A percentile compares a stretch with the other conserved stretches of the same genome.
Evolutionary conservation across 2,329 filamentous ascomycete species (phyloP).

Genomic region (Exophiala sideris): DNA sequence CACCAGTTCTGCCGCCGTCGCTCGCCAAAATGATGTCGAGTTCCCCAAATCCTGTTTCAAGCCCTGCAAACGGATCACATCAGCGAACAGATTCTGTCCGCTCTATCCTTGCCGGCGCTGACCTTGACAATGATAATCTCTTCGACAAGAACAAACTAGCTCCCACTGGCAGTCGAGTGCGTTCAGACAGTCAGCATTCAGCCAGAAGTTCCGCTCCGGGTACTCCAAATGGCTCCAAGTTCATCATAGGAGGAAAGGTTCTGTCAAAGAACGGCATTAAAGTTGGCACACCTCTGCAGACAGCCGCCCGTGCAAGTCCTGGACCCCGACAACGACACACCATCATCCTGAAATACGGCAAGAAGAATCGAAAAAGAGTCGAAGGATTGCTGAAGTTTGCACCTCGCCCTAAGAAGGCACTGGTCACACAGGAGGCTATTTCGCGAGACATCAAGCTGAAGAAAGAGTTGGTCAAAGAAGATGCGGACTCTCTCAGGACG

Average conservation of each 20-base stretch:
- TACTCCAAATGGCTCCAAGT: slow-evolving; percentile 14
- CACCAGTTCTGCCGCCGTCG: slow-evolving; percentile 26
- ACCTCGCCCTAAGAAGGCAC: slow-evolving; percentile 25
- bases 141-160: slow-evolving; percentile 12
- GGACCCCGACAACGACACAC: slow-evolving; percentile 36
- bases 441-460: slow-evolving; percentile 6
- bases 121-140: slow-evolving; percentile 11
- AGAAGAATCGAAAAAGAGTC: slow-evolving; percentile 47
- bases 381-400: slow-evolving; percentile 45
- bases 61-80: slow-evolving; percentile 13
- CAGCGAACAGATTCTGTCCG: slow-evolving; percentile 24
- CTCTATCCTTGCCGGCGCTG: slow-evolving; percentile 20
- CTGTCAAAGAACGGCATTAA: slow-evolving; percentile 14
- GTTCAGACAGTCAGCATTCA: slow-evolving; percentile 27
- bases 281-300: slow-evolving; percentile 14
- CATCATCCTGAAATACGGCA: slow-evolving; percentile 52
- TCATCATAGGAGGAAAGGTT: slow-evolving; percentile 13
- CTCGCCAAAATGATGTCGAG: slow-evolving; percentile 22
- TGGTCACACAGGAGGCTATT: slow-evolving; percentile 6
- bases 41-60: slow-evolving; percentile 9
- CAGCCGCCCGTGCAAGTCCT: slow-evolving; percentile 23
- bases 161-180: slow-evolving; percentile 12
- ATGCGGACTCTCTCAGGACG: slow-evolving; percentile 24
- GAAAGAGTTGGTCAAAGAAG: slow-evolving; percentile 20
- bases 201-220: slow-evolving; percentile 19